These are phyloP conservation scores for Cercophora samala DNA, from an alignment of 495 filamentous ascomycete genomes.

Conservation along the genomic window DNA sequence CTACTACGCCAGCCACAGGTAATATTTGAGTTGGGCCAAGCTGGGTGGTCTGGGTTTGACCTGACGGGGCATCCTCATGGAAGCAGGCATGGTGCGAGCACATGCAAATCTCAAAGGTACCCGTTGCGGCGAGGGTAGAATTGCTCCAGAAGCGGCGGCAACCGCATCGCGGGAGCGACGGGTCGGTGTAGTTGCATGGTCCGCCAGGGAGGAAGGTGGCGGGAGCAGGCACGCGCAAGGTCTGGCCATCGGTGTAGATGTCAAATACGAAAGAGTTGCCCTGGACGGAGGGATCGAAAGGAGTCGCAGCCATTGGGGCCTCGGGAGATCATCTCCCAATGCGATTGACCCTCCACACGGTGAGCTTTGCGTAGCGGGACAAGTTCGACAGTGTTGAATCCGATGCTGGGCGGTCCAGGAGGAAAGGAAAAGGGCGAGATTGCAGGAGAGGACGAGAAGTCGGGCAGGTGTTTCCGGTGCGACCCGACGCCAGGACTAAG, in stretches of 20 bases:
- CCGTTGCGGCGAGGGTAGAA: constrained; percentile 25
- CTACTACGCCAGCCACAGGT: constrained; percentile 23
- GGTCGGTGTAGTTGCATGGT: constrained; percentile 60
- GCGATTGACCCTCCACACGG: constrained; percentile 14
- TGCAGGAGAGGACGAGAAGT: constrained; percentile 8
- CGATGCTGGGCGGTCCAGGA: neutral
- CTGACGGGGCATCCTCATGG: constrained; percentile 49
- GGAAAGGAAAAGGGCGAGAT: neutral
- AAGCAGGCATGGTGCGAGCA: constrained; percentile 72
- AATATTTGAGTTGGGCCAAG: constrained; percentile 16
- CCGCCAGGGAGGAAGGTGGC: constrained; percentile 48
- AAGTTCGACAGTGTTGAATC: neutral
- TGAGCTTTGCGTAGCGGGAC: neutral
- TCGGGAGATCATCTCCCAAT: constrained; percentile 30
- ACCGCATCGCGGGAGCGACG: constrained; percentile 54
- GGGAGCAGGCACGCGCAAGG: constrained; percentile 15
- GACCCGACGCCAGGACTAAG: constrained; percentile 32
- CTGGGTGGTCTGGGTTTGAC: constrained; percentile 26
- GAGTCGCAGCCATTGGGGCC: constrained; percentile 49
- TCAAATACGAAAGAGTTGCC: constrained; percentile 46
- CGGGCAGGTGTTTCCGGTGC: constrained; percentile 20
- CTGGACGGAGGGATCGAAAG: constrained; percentile 39
- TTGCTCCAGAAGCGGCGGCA: constrained; percentile 65
- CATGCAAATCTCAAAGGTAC: constrained; percentile 56
- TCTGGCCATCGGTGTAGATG: constrained; percentile 46